Conservation (phyloP, 768 basidiomycete species). For the Hemileccinum impolitum region DNA sequence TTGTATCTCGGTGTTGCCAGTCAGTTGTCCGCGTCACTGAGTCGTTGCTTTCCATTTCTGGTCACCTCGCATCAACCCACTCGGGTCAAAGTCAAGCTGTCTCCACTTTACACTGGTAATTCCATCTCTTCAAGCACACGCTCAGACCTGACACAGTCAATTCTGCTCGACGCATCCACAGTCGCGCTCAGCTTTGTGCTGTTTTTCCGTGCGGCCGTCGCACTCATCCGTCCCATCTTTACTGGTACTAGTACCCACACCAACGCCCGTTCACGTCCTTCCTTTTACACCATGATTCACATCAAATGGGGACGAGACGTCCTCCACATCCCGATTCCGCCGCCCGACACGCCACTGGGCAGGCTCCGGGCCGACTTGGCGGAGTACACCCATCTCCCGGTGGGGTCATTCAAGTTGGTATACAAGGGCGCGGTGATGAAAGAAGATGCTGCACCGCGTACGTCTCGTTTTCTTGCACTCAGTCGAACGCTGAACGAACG, state of each 20-base stretch:
- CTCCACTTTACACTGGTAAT: conserved; percentile 25
- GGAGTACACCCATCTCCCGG: conserved; percentile 69
- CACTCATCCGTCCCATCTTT: conserved; percentile 16
- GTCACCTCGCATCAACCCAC: conserved; percentile 2
- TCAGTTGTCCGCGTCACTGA: not conserved
- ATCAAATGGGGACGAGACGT: conserved; percentile 52
- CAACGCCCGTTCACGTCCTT: conserved; percentile 6
- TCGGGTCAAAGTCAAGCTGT: conserved; percentile 25
- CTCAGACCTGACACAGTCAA: not conserved
- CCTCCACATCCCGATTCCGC: conserved; percentile 54
- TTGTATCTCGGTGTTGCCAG: not conserved
- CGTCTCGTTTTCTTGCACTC: conserved; percentile 24
- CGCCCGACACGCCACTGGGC: conserved; percentile 54
- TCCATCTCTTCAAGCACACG: too few relatives aligned
- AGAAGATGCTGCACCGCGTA: conserved; percentile 68
- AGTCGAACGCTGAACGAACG: not conserved
- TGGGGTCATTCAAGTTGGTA: conserved; percentile 77
- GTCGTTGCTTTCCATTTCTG: conserved; percentile 9
- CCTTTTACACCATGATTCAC: conserved; percentile 34
- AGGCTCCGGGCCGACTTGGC: conserved; percentile 61
- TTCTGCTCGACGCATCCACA: not conserved
- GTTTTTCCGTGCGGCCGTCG: conserved; percentile 25
- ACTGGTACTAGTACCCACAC: not conserved
- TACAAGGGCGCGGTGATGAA: conserved; percentile 89
- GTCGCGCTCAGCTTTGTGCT: conserved; percentile 35